Conservation (phyloP, 371 early-diverging fungal genomes). For the Actinomortierella wolfii region DNA sequence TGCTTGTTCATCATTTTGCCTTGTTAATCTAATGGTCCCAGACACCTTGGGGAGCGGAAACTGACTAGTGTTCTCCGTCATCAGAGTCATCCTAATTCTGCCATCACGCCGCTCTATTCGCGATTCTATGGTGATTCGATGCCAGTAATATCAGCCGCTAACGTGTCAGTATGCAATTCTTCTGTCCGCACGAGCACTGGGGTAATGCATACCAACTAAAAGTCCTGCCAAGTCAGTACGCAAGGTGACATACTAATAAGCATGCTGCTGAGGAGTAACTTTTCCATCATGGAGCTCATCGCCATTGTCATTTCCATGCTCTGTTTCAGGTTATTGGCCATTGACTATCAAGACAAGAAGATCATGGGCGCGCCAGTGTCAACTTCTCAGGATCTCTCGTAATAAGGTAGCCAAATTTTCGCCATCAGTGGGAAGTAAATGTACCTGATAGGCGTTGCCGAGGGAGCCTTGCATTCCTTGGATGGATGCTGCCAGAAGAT, state of each 20-base stretch:
- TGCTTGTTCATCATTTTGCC: constrained; percentile 10
- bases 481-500: constrained; percentile 19
- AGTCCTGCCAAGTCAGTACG: no score
- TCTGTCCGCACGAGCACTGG: no score
- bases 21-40: constrained; percentile 25
- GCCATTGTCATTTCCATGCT: constrained; percentile 43
- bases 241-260: constrained; percentile 25
- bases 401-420: no score
- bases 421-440: no score
- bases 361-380: no score
- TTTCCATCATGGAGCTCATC: constrained; percentile 42
- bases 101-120: constrained; percentile 22
- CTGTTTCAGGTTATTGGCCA: constrained; percentile 35
- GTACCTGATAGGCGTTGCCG: constrained; percentile 39
- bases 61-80: constrained; percentile 32
- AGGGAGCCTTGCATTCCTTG: constrained; percentile 35
- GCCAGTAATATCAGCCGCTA: no score
- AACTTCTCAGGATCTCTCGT: no score
- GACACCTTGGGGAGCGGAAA: constrained; percentile 24
- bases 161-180: no score
- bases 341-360: constrained; percentile 12
- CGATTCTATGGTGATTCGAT: constrained; percentile 8
- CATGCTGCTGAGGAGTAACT: constrained; percentile 26
- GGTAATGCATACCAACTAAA: no score
- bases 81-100: constrained; percentile 16